Conservation (phyloP, 345 rosid species). For the Arabidopsis arenosa region DNA sequence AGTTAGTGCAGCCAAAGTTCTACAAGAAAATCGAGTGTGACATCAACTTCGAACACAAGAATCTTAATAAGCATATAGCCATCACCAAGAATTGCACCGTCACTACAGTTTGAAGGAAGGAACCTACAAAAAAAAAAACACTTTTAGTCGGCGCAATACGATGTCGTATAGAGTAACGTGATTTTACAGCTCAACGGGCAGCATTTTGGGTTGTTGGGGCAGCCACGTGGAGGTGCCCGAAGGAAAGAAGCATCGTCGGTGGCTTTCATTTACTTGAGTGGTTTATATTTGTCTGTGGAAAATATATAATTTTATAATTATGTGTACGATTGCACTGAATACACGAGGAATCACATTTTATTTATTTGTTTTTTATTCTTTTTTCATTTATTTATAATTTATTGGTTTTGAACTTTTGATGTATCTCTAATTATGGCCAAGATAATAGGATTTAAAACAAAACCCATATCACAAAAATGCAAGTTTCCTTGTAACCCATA, state of each 20-base stretch:
- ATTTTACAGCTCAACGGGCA: slow-evolving; percentile 62
- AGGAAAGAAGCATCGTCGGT: slow-evolving; percentile 36
- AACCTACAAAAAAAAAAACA: background rate
- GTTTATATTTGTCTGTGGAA: slow-evolving; percentile 36
- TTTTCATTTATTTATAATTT: background rate
- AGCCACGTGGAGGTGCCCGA: slow-evolving; percentile 39
- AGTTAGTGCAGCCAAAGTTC: slow-evolving; percentile 84
- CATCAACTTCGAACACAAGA: slow-evolving; percentile 67
- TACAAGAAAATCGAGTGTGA: slow-evolving; percentile 67
- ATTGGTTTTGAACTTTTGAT: slow-evolving; percentile 1
- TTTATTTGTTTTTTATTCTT: slow-evolving; percentile 27
- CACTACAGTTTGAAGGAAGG: slow-evolving; percentile 40
- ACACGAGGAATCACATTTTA: slow-evolving; percentile 33
- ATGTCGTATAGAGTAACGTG: slow-evolving; percentile 36
- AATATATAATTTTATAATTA: slow-evolving; percentile 27
- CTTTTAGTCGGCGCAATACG: background rate
- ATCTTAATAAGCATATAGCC: slow-evolving; percentile 61
- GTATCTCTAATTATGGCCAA: too few relatives aligned
- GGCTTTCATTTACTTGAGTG: slow-evolving; percentile 38
- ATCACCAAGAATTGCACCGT: slow-evolving; percentile 80
- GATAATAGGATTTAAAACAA: too few relatives aligned
- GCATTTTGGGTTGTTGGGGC: slow-evolving; percentile 49
- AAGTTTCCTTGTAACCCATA: too few relatives aligned
- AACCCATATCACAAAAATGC: too few relatives aligned
- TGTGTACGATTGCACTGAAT: slow-evolving; percentile 21